A percentile compares a stretch with the other conserved stretches of the same genome.
phyloP scores from a whole-genome alignment of 2,329 filamentous ascomycete genomes.

The Colletotrichum sp. region DNA sequence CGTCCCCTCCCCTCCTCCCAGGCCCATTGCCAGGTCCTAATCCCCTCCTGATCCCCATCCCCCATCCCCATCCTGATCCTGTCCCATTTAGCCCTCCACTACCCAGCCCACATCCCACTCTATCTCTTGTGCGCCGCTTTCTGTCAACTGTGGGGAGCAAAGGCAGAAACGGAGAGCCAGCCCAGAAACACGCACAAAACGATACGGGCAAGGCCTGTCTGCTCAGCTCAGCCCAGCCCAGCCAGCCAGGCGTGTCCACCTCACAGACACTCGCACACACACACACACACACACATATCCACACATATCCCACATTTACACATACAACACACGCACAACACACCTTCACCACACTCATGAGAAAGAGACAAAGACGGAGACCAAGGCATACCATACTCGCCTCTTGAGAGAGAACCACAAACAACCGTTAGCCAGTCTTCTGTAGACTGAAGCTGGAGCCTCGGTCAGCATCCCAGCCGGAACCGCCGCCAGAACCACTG shows the following conservation, averaged over 20 bases:
- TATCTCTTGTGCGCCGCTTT: constrained; percentile 17
- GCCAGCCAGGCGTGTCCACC: not conserved
- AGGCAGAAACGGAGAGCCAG: not conserved
- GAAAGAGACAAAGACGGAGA: not conserved
- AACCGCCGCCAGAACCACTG: not conserved
- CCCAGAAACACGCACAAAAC: not conserved
- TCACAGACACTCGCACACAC: not conserved
- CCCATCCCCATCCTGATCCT: constrained; percentile 11
- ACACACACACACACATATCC: not conserved
- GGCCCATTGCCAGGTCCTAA: not conserved
- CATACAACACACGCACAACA: not conserved
- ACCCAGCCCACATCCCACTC: constrained; percentile 19
- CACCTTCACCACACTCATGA: not conserved
- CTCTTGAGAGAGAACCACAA: not conserved
- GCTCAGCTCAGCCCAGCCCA: not conserved
- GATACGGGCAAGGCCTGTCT: not conserved
- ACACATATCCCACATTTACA: not conserved
- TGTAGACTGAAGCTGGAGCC: not conserved
- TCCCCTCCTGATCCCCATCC: not conserved
- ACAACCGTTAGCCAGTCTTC: not conserved
- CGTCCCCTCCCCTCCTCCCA: not conserved
- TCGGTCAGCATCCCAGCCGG: not conserved
- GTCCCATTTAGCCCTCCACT: constrained; percentile 20
- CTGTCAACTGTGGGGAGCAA: constrained; percentile 15
- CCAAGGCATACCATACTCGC: not conserved